These are phyloP conservation scores for Pseudogymnoascus sp. DNA, from an alignment of 2,329 filamentous ascomycete species.

Conservation along the genomic window DNA sequence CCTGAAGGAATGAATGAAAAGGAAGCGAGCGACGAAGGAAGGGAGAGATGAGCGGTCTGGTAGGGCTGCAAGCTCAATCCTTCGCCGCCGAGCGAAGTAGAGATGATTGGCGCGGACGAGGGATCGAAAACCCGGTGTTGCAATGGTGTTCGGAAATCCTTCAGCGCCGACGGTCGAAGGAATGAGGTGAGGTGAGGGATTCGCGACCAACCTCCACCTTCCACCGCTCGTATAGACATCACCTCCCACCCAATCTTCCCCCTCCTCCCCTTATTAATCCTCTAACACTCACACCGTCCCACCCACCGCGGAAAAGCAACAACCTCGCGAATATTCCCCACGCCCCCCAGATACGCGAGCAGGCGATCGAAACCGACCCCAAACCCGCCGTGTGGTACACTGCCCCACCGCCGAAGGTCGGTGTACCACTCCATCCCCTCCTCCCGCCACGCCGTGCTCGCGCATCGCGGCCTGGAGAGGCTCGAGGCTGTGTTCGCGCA, in stretches of 20 bases:
- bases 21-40: not conserved
- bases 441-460: conserved; percentile 43
- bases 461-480: conserved; percentile 55
- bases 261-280: not conserved
- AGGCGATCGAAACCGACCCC: conserved; percentile 66
- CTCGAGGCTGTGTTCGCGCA: conserved; percentile 60
- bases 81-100: not conserved
- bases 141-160: not conserved
- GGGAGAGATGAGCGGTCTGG: not conserved
- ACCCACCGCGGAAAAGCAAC: conserved; percentile 60
- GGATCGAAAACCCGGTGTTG: not conserved
- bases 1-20: not conserved
- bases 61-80: not conserved
- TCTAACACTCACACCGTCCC: conserved; percentile 34
- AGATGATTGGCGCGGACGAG: not conserved
- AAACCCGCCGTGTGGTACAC: conserved; percentile 66
- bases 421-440: conserved; percentile 61
- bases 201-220: not conserved
- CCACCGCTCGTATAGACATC: not conserved
- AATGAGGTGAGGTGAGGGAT: not conserved
- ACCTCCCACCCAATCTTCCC: not conserved
- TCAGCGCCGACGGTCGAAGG: not conserved
- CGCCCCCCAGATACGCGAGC: conserved; percentile 58
- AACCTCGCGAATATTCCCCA: conserved; percentile 60
- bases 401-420: conserved; percentile 63